Evolutionary conservation across 73 alveolate species (phyloP).

Genomic region (Blepharisma stoltei): DNA sequence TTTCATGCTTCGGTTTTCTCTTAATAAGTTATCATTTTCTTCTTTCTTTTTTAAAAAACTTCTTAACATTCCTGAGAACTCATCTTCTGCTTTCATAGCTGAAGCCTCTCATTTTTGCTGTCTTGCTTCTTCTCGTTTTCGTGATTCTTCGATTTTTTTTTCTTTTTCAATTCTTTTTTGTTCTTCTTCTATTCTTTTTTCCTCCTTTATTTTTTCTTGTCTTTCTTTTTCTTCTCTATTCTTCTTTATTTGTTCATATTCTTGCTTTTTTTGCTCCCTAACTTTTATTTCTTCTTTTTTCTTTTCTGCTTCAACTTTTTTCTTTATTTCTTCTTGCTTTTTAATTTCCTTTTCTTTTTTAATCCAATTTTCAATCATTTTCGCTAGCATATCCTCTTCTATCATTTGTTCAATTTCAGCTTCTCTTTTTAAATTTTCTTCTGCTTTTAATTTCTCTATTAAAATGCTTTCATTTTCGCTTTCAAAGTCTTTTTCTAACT

Average conservation of each 20-base stretch:
- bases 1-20: slow-evolving; percentile 10
- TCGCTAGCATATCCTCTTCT: not conserved
- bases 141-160: not conserved
- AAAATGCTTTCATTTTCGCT: not conserved
- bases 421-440: not conserved
- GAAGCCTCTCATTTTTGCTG: not conserved
- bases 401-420: not conserved
- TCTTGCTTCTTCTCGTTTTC: not conserved
- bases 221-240: not conserved
- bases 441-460: not conserved
- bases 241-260: not conserved
- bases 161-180: not conserved
- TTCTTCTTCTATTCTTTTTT: not conserved
- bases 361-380: slow-evolving; percentile 13
- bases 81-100: slow-evolving; percentile 8
- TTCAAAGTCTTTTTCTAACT: not conserved
- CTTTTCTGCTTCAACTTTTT: not conserved
- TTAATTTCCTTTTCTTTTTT: not conserved
- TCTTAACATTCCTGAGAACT: not conserved
- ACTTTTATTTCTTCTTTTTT: not conserved
- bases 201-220: not conserved
- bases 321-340: not conserved
- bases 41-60: not conserved
- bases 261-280: not conserved
- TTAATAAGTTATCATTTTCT: not conserved